Percentiles rank a stretch among this genome's conserved stretches.
Evolutionary conservation across 306 rosid species (phyloP).

Genomic region (Dalbergia cochinchinensis): DNA sequence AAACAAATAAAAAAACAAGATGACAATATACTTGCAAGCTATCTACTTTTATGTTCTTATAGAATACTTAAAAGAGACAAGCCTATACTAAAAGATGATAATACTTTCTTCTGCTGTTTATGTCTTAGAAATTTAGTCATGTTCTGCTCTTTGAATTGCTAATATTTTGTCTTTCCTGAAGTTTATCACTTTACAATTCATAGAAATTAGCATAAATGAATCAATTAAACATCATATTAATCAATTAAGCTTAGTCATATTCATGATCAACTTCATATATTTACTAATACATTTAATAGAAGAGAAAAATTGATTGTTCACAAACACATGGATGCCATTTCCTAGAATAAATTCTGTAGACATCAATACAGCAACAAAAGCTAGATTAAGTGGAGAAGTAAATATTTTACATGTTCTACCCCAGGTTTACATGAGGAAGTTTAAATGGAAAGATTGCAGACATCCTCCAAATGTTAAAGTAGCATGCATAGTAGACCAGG

Average conservation of each 20-base stretch:
- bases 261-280: slow-evolving; percentile 23
- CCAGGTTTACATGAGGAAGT: slow-evolving; percentile 87
- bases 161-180: slow-evolving; percentile 3
- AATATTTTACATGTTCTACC: slow-evolving; percentile 40
- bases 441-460: slow-evolving; percentile 89
- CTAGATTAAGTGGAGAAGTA: slow-evolving; percentile 5
- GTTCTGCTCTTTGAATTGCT: slow-evolving; percentile 1
- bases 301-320: not conserved
- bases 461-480: slow-evolving; percentile 71
- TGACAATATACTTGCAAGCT: slow-evolving; percentile 31
- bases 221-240: not conserved
- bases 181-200: slow-evolving; percentile 15
- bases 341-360: slow-evolving; percentile 15
- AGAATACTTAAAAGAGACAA: slow-evolving; percentile 28
- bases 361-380: not conserved
- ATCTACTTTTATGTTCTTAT: slow-evolving; percentile 33
- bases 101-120: slow-evolving; percentile 8
- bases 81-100: not conserved
- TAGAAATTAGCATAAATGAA: slow-evolving; percentile 11
- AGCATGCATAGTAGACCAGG: slow-evolving; percentile 81
- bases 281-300: not conserved
- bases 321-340: not conserved
- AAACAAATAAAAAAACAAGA: not conserved
- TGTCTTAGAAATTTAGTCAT: not conserved
- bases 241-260: not conserved